These are phyloP conservation scores for Aspergillus awamori DNA, from an alignment of 2,329 filamentous ascomycete genomes.

Conservation along the genomic window DNA sequence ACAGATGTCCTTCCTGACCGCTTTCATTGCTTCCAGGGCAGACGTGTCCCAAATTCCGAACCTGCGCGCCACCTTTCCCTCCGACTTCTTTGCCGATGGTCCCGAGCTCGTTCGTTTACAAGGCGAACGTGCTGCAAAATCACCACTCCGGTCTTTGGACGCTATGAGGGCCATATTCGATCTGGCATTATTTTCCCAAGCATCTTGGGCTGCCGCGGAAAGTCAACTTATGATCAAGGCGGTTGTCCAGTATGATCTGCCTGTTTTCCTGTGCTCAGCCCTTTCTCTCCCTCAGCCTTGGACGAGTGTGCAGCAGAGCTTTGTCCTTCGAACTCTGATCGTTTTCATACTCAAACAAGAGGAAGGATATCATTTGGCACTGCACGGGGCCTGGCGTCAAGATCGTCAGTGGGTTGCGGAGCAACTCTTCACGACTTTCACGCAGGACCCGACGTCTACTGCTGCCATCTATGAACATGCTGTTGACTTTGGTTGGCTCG, in stretches of 20 bases:
- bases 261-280: conserved; percentile 55
- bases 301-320: conserved; percentile 51
- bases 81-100: conserved; percentile 64
- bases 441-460: conserved; percentile 67
- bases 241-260: conserved; percentile 59
- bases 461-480: conserved; percentile 77
- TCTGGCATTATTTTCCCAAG: conserved; percentile 62
- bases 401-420: conserved; percentile 84
- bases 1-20: conserved; percentile 89
- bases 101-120: conserved; percentile 62
- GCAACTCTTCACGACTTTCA: conserved; percentile 76
- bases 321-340: conserved; percentile 63
- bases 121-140: conserved; percentile 71
- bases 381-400: conserved; percentile 89
- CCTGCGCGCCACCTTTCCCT: conserved; percentile 74
- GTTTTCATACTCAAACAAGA: conserved; percentile 80
- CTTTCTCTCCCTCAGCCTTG: conserved; percentile 53
- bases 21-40: conserved; percentile 76
- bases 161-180: conserved; percentile 72
- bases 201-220: conserved; percentile 59
- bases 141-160: conserved; percentile 85
- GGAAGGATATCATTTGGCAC: conserved; percentile 79
- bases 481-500: conserved; percentile 78
- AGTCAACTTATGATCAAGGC: conserved; percentile 61
- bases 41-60: conserved; percentile 84